Base-by-base conservation (phyloP, 2,329 filamentous ascomycete species). In the Arthrobotrys pseudoclavata region DNA sequence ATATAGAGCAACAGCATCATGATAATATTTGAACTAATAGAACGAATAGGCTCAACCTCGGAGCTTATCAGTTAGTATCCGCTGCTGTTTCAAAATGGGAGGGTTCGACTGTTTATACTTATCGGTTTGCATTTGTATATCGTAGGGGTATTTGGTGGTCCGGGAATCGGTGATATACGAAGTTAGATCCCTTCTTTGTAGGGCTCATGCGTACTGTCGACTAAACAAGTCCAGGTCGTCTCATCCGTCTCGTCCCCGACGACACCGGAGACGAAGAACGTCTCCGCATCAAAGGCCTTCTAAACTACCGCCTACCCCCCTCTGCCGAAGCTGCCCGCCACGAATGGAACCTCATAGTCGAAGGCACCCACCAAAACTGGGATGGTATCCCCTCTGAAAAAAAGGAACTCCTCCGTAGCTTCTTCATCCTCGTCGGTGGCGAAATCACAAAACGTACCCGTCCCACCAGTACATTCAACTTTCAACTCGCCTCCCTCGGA, bases 101-200 rank as follows among this genome's bases (percentile, higher is more conserved):
- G 26, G 42, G 0, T 45, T 29, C n/a, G 29, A 42, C 2, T 12
- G 20, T 22, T 13, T 29, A 24, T 45, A 55, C 63, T 42, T 7
- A 68, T 60, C 24, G 24, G 15, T 45, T 37, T n/a, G 13, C 42
- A 10, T 26, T 47, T 6, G 2, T 24, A 5, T 24, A 86, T 97
- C 81, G 97, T 97, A 80, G 89, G 96, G 40, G 94, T 98, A 40
- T 96, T 98, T 84, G 96, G 95, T 13, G 96, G 96, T 0, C 95
- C 95, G 80, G 95, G 95, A 1, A 87, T 94, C 82, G 92, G 92
- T 69, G 92, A 94, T 84, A 88, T 94, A 26, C 87, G 92, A 83
- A 92, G 91, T 91, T 85, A 80, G 88, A 37, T 52, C 29, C 52
- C 37, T 40, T 50, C 3, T 34, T 22, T 12, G 18, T 31, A 68